A percentile compares a stretch with the other conserved stretches of the same genome.
Conservation (phyloP, 352 stramenopile species). For the Pythium utonaiense region DNA sequence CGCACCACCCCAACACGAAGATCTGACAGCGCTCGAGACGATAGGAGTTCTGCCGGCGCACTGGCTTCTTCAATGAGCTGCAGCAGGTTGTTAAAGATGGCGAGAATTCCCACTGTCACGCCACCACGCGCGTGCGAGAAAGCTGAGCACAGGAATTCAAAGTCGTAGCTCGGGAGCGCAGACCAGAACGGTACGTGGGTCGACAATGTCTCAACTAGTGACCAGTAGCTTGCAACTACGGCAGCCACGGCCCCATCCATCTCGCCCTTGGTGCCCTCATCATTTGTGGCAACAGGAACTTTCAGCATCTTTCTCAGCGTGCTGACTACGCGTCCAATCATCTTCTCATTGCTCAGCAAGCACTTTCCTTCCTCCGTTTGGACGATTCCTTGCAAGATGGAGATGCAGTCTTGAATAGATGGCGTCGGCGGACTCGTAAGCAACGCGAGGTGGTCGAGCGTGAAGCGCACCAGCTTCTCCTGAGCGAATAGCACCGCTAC, state of each 20-base stretch:
- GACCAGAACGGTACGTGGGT: slow-evolving; percentile 38
- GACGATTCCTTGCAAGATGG: slow-evolving; percentile 41
- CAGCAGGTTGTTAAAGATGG: slow-evolving; percentile 58
- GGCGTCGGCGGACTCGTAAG: slow-evolving; percentile 8
- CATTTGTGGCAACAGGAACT: background rate
- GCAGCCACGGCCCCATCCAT: slow-evolving; percentile 27
- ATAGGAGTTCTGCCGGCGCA: slow-evolving; percentile 47
- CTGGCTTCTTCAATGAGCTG: slow-evolving; percentile 38
- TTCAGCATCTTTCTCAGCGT: slow-evolving; percentile 38
- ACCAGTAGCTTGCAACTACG: slow-evolving; percentile 34
- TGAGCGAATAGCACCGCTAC: slow-evolving; percentile 57
- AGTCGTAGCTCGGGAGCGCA: slow-evolving; percentile 44
- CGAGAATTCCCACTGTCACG: slow-evolving; percentile 38
- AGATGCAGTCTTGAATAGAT: slow-evolving; percentile 41
- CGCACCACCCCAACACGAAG: slow-evolving; percentile 54
- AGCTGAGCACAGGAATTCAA: slow-evolving; percentile 62
- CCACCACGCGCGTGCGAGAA: slow-evolving; percentile 39
- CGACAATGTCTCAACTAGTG: slow-evolving; percentile 39
- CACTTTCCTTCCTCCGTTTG: slow-evolving; percentile 44
- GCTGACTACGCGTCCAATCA: slow-evolving; percentile 44
- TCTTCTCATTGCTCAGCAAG: slow-evolving; percentile 26
- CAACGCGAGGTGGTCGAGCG: slow-evolving; percentile 46
- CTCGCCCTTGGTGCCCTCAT: slow-evolving; percentile 21
- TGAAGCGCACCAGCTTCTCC: slow-evolving; percentile 54
- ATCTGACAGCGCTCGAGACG: slow-evolving; percentile 49